Conservation (phyloP, 2,329 filamentous ascomycete species). For the Colletotrichum siamense region DNA sequence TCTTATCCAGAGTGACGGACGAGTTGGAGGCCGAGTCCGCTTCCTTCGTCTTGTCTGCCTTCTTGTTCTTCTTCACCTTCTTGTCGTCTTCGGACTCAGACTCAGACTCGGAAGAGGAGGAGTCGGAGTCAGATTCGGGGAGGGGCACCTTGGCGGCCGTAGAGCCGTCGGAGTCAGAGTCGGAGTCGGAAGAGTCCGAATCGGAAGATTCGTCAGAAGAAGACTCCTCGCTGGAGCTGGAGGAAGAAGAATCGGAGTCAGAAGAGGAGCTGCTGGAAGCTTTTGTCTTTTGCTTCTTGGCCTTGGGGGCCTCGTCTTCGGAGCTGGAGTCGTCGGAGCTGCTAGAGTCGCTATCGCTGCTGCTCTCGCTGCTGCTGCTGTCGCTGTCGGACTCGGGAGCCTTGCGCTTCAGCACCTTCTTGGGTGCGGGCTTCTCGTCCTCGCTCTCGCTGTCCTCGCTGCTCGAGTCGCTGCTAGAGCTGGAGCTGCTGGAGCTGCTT, state of each 20-base stretch:
- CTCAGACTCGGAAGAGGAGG: constrained; percentile 42
- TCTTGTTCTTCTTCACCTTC: constrained; percentile 24
- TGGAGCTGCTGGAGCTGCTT: constrained; percentile 37
- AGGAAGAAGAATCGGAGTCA: constrained; percentile 29
- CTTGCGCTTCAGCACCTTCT: constrained; percentile 46
- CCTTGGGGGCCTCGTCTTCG: constrained; percentile 50
- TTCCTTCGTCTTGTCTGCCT: background rate
- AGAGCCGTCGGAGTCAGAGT: constrained; percentile 29
- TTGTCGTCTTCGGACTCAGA: constrained; percentile 32
- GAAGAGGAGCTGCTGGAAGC: constrained; percentile 33
- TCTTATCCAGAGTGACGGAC: constrained; percentile 58
- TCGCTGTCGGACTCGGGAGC: constrained; percentile 32
- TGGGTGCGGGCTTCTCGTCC: constrained; percentile 6
- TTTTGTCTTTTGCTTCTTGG: constrained; percentile 59
- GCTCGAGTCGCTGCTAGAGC: constrained; percentile 35
- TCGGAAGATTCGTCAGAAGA: constrained; percentile 31
- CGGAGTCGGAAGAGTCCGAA: constrained; percentile 34
- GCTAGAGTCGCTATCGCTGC: constrained; percentile 30
- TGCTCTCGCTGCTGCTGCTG: constrained; percentile 30
- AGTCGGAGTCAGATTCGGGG: constrained; percentile 41
- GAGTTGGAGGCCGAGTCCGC: constrained; percentile 37
- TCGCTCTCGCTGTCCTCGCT: constrained; percentile 27
- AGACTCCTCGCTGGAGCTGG: constrained; percentile 31
- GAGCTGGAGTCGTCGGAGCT: constrained; percentile 47
- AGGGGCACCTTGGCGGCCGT: background rate